Percentiles rank a stretch among this genome's conserved stretches.
These are phyloP conservation scores for Penicillium fuscoglaucum DNA, from an alignment of 2,329 filamentous ascomycete genomes.

Conservation along the genomic window DNA sequence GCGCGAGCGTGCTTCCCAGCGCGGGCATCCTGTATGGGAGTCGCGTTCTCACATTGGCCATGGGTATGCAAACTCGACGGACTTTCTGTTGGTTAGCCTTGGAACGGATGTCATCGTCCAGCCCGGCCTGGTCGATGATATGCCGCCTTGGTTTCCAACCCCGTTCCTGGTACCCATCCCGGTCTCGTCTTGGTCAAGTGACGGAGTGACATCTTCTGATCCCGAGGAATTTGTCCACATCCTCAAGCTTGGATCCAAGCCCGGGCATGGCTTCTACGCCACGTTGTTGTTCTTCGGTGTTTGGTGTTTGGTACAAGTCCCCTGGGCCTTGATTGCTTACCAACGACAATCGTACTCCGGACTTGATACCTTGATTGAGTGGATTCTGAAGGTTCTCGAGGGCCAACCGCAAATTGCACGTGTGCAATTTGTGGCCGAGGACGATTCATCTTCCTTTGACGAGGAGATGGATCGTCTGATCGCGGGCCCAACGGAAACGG, in stretches of 20 bases:
- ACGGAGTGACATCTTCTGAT: background rate
- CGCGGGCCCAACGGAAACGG: background rate
- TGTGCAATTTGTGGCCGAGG: constrained; percentile 1
- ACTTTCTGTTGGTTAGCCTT: background rate
- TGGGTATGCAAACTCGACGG: constrained; percentile 5
- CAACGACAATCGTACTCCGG: background rate
- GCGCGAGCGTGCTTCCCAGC: background rate
- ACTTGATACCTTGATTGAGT: background rate
- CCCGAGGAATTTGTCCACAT: background rate
- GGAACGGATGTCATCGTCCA: background rate
- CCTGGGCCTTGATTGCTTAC: constrained; percentile 1
- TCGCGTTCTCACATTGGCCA: background rate
- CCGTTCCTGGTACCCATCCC: constrained; percentile 5
- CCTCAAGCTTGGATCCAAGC: background rate
- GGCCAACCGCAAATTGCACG: constrained; percentile 4
- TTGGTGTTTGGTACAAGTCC: background rate
- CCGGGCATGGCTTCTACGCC: background rate
- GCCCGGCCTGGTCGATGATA: background rate
- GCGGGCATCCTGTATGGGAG: background rate
- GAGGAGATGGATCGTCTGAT: constrained; percentile 1
- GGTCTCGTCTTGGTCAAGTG: background rate
- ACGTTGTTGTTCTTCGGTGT: background rate
- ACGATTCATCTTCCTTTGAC: background rate
- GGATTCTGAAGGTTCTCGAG: background rate
- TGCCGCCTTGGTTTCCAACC: background rate